Conservation (phyloP, 2,329 filamentous ascomycete genomes). For the Leptographium radiaticola region DNA sequence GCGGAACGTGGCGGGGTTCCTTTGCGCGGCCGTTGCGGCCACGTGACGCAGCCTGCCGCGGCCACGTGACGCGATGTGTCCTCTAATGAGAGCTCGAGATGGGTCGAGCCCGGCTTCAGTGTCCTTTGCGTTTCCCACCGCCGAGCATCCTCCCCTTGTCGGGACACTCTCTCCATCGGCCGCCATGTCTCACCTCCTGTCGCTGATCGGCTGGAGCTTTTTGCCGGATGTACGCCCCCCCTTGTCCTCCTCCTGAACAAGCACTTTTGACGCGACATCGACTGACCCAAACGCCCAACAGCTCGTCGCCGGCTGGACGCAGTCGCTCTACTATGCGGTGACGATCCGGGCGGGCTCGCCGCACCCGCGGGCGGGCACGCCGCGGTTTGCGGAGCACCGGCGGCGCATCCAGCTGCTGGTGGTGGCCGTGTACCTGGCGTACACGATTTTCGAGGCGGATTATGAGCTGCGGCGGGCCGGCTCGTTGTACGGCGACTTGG, state of each 20-base stretch:
- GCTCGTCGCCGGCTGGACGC: constrained; percentile 66
- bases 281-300: constrained; percentile 27
- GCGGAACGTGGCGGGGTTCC: too few species aligned
- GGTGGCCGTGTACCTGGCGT: constrained; percentile 70
- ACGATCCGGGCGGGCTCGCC: constrained; percentile 83
- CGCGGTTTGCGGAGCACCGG: constrained; percentile 59
- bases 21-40: too few species aligned
- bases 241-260: too few species aligned
- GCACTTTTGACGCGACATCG: constrained; percentile 6
- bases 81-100: background rate
- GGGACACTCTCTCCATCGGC: background rate
- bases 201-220: constrained; percentile 43
- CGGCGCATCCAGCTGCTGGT: constrained; percentile 74
- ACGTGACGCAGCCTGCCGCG: too few species aligned
- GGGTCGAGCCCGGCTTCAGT: background rate
- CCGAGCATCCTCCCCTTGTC: background rate
- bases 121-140: background rate
- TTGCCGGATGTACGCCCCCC: constrained; percentile 33
- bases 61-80: too few species aligned
- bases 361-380: constrained; percentile 57
- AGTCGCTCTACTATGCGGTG: constrained; percentile 74
- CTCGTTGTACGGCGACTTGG: constrained; percentile 70
- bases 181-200: constrained; percentile 38
- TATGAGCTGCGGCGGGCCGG: constrained; percentile 58
- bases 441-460: constrained; percentile 89